Conservation (phyloP, 208 protist genomes). For the Trypanosomatidae sp. region DNA sequence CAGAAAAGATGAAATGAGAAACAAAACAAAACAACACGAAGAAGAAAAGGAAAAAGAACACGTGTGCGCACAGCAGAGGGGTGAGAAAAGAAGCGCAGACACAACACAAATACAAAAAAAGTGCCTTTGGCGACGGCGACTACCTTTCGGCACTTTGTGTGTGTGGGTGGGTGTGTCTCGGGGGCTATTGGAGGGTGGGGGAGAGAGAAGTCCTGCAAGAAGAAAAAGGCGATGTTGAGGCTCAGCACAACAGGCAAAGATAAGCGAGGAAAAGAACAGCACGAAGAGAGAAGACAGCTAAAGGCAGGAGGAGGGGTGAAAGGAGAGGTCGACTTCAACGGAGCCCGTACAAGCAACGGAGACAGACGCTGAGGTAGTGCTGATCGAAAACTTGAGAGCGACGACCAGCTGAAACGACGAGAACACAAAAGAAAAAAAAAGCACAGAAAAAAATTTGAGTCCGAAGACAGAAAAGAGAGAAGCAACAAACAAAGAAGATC, state of each 20-base stretch:
- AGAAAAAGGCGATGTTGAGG: not conserved
- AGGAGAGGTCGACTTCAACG: not conserved
- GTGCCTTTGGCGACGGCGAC: not conserved
- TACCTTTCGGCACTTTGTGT: too few relatives aligned
- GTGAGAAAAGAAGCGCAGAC: not conserved
- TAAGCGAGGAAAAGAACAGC: not conserved
- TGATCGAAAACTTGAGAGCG: not conserved
- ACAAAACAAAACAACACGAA: not conserved
- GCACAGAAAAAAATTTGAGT: not conserved
- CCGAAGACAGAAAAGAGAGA: not conserved
- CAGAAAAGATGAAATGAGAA: not conserved
- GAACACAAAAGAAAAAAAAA: not conserved
- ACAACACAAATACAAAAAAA: not conserved
- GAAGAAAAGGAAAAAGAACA: not conserved
- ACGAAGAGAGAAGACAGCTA: not conserved
- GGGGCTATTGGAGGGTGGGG: too few relatives aligned
- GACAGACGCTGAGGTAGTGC: not conserved
- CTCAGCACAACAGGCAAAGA: constrained; percentile 4
- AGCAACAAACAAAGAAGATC: not conserved
- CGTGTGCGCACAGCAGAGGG: not conserved
- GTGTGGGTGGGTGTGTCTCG: too few relatives aligned
- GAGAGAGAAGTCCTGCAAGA: not conserved
- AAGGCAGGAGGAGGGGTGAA: not conserved
- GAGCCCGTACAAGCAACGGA: not conserved
- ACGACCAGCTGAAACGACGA: not conserved